Conservation (phyloP, 2,329 filamentous ascomycete genomes). For the Trichoderma hamatum region DNA sequence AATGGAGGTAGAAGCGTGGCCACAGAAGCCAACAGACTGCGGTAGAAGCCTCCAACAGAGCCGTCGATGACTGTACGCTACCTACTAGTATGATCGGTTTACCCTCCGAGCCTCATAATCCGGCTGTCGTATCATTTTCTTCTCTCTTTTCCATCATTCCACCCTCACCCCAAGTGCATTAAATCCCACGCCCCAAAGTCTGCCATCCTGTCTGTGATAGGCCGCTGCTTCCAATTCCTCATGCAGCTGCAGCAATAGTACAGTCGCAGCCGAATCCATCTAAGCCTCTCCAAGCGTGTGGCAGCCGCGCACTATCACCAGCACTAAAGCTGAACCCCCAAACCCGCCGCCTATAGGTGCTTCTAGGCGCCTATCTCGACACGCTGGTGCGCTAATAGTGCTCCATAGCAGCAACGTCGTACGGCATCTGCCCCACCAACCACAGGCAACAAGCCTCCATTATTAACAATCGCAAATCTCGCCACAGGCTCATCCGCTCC, state of each 20-base stretch:
- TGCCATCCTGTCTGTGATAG: not conserved
- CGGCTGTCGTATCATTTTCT: not conserved
- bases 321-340: not conserved
- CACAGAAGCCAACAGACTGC: slow-evolving; percentile 25
- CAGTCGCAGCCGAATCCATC: not conserved
- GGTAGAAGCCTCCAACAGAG: not conserved
- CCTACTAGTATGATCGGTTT: not conserved
- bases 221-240: not conserved
- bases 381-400: not conserved
- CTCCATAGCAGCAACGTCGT: not conserved
- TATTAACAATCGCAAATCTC: slow-evolving; percentile 21
- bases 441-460: not conserved
- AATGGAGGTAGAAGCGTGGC: not conserved
- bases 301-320: not conserved
- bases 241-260: not conserved
- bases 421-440: slow-evolving; percentile 12
- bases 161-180: not conserved
- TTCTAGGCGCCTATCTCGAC: not conserved
- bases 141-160: not conserved
- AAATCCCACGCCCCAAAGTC: not conserved
- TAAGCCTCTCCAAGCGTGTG: not conserved
- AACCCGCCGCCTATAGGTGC: not conserved
- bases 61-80: not conserved
- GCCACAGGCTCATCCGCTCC: slow-evolving; percentile 1
- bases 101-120: not conserved